These are phyloP conservation scores for Corinectria fuckeliana DNA, from an alignment of 2,329 filamentous ascomycete genomes.

Conservation along the genomic window DNA sequence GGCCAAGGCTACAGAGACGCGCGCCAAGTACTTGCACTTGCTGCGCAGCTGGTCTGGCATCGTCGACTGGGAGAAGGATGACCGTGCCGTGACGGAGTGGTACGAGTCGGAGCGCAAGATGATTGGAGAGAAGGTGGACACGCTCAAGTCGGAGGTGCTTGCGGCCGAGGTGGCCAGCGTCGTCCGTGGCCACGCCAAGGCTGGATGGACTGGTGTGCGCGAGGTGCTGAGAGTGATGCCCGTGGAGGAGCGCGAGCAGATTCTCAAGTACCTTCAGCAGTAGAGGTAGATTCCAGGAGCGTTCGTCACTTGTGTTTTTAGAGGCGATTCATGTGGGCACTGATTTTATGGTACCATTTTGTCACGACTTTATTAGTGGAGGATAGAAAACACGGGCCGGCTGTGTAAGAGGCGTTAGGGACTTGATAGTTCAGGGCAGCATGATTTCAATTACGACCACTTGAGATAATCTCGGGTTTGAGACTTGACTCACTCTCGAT, in stretches of 20 bases:
- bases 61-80: constrained; percentile 76
- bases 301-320: constrained; percentile 25
- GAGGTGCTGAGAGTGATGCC: constrained; percentile 87
- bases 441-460: constrained; percentile 30
- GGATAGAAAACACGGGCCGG: constrained; percentile 28
- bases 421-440: constrained; percentile 29
- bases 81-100: constrained; percentile 88
- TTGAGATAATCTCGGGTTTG: neutral
- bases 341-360: constrained; percentile 26
- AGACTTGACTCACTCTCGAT: too few relatives aligned
- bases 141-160: constrained; percentile 76
- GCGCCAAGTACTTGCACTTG: constrained; percentile 72
- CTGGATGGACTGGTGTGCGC: constrained; percentile 83
- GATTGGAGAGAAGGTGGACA: constrained; percentile 84
- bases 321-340: constrained; percentile 27
- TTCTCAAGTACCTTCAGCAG: constrained; percentile 67
- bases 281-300: constrained; percentile 33
- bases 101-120: constrained; percentile 92
- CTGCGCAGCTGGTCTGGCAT: constrained; percentile 86
- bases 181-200: constrained; percentile 61
- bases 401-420: constrained; percentile 35
- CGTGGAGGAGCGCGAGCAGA: constrained; percentile 84
- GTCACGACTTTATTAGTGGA: constrained; percentile 29
- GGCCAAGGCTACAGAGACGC: constrained; percentile 57
- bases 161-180: constrained; percentile 54